Evolutionary conservation across 805 yeast species (phyloP), one percentile per base, ranked within the genome.

Genomic region (Maudiozyma serrabonitensis): DNA sequence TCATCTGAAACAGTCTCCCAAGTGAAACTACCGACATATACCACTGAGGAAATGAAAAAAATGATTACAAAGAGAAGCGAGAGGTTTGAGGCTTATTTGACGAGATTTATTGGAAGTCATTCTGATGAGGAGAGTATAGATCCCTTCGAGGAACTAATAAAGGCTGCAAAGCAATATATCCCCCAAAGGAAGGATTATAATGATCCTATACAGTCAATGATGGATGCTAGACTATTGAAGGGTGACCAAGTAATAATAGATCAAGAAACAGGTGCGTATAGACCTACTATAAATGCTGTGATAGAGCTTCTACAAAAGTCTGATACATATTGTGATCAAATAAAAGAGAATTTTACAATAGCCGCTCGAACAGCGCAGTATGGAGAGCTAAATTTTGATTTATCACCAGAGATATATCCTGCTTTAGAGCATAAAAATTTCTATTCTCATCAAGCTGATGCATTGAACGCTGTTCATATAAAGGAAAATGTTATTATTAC

Each of bases 361-460:
- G 75, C 75, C 0, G 66, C 75, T 3, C 71, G 75, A 50, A 57
- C 55, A 0, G 81, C 93, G 0, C 50, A 57, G 2, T 80, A 64
- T 56, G 72, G 66, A 16, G 68, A 70, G 12, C 52, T 79, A 50
- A 59, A 71, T 43, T 71, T 71, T 57, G 69, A 69, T 34, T 55
- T 79, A n/a, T 69, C 86, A 0, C 78, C 75, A 25, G 76, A 76
- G 19, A 71, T 82, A 6, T 62, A 69, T 37, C 69, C 70, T 8
- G 84, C 86, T 0, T 64, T 88, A 13, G 67, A 70, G 42, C 68
- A 71, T 9, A 71, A 74, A 0, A 61, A 69, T 6, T 75, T 91
- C 35, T 93, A 88, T 63, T 63, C 79, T 0, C 99, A 93, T 67
- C 99, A 93, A 63, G 79, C 85, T 1, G 75, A 78, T 46, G 97